Conservation (phyloP, 179 eudicot species). For the Beta corolliflora region DNA sequence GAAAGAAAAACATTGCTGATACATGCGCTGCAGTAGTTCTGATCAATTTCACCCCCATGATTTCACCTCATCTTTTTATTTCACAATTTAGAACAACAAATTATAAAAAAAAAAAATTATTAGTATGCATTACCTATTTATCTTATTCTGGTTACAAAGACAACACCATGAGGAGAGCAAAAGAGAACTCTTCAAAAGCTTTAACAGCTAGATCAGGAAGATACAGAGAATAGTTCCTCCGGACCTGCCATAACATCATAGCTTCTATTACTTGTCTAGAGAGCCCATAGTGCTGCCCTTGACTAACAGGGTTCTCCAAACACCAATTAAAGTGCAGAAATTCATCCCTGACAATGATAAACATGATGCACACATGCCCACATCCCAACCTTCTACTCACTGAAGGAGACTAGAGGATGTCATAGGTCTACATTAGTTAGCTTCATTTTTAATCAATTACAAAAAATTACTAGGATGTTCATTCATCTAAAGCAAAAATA, state of each 20-base stretch:
- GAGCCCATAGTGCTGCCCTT: constrained; percentile 40
- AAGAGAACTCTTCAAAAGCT: neutral
- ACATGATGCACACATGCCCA: constrained; percentile 7
- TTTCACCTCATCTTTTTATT: too few relatives aligned
- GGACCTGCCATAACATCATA: constrained; percentile 6
- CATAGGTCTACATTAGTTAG: neutral
- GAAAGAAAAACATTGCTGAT: too few relatives aligned
- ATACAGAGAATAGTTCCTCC: constrained; percentile 43
- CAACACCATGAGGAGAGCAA: too few relatives aligned
- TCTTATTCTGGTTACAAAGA: too few relatives aligned
- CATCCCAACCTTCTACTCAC: neutral
- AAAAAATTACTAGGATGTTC: neutral
- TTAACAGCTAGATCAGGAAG: constrained; percentile 45
- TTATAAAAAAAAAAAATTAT: too few relatives aligned
- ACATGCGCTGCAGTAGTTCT: too few relatives aligned
- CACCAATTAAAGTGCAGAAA: constrained; percentile 30
- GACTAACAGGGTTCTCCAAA: constrained; percentile 34
- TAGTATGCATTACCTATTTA: too few relatives aligned
- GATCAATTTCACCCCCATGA: too few relatives aligned
- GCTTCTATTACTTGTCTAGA: constrained; percentile 35
- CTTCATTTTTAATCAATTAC: neutral
- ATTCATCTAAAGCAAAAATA: neutral
- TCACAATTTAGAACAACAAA: too few relatives aligned
- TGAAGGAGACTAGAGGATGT: neutral
- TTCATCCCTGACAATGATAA: constrained; percentile 34